Conservation (phyloP, 768 basidiomycete genomes). For the Lyophyllum semitale region DNA sequence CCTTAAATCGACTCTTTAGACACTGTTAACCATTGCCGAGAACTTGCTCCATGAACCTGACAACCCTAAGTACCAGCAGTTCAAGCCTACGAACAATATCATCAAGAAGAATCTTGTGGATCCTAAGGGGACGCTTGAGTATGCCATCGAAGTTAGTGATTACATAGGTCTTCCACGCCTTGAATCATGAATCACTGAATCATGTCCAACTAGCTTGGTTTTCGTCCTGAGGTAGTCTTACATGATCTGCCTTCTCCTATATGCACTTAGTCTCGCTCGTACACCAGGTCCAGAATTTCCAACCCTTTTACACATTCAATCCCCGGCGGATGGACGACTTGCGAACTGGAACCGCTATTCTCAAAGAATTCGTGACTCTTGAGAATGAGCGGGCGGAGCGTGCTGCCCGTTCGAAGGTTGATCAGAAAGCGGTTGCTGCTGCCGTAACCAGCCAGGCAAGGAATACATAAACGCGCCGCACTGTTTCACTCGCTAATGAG, state of each 20-base stretch:
- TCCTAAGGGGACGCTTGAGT: constrained; percentile 76
- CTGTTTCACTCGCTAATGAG: not conserved
- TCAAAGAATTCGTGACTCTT: constrained; percentile 61
- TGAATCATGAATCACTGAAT: constrained; percentile 7
- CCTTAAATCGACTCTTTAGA: constrained; percentile 42
- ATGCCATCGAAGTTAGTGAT: constrained; percentile 69
- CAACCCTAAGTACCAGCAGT: constrained; percentile 69
- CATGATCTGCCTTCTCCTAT: not conserved
- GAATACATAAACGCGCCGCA: not conserved
- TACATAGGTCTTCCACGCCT: not conserved
- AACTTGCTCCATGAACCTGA: constrained; percentile 75
- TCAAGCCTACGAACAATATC: constrained; percentile 73
- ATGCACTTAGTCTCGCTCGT: constrained; percentile 2
- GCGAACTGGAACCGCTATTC: constrained; percentile 61
- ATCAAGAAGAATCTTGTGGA: constrained; percentile 72
- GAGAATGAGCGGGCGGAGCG: constrained; percentile 54
- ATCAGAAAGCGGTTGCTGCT: constrained; percentile 60
- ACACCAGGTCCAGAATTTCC: constrained; percentile 64
- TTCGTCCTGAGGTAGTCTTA: constrained; percentile 58
- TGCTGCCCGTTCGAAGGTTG: constrained; percentile 45
- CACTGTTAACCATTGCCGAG: constrained; percentile 64
- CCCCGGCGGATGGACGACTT: constrained; percentile 53
- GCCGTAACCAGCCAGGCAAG: constrained; percentile 58
- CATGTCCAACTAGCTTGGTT: constrained; percentile 59
- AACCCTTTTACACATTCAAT: constrained; percentile 73